A percentile compares a stretch with the other conserved stretches of the same genome.
phyloP scores from a whole-genome alignment of 1,284 basidiomycete species.

The Sanguinoderma infundibulare region DNA sequence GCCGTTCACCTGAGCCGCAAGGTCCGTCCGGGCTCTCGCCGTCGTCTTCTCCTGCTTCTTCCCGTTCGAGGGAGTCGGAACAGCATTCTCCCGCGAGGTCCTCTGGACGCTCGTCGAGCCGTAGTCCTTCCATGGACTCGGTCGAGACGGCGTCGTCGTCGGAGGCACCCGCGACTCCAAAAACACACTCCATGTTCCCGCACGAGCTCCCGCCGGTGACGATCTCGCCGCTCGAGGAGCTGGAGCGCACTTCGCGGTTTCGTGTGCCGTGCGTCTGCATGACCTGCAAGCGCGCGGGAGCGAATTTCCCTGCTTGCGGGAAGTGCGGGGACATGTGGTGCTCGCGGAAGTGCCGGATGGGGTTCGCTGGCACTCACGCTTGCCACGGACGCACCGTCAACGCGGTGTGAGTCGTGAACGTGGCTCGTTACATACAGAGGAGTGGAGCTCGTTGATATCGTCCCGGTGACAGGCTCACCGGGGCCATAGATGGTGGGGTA shows the following conservation, averaged over 20 bases:
- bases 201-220: conserved; percentile 29
- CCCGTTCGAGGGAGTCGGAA: conserved; percentile 8
- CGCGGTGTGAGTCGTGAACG: background rate
- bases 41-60: conserved; percentile 6
- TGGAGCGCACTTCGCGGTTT: conserved; percentile 61
- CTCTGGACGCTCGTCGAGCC: conserved; percentile 24
- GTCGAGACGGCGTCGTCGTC: conserved; percentile 35
- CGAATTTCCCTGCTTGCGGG: conserved; percentile 67
- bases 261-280: conserved; percentile 51
- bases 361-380: conserved; percentile 47
- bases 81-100: conserved; percentile 16
- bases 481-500: background rate
- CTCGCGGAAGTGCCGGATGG: conserved; percentile 64
- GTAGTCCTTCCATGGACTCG: conserved; percentile 34
- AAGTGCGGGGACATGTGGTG: conserved; percentile 72
- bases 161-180: conserved; percentile 31
- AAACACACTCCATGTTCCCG: conserved; percentile 26
- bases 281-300: conserved; percentile 59
- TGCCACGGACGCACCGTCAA: conserved; percentile 36
- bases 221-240: conserved; percentile 53
- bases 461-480: conserved; percentile 7
- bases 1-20: conserved; percentile 5
- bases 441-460: background rate
- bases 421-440: background rate
- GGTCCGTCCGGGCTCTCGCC: background rate